phyloP scores from a whole-genome alignment of 441 rosid genomes.

The Melastoma candidum region DNA sequence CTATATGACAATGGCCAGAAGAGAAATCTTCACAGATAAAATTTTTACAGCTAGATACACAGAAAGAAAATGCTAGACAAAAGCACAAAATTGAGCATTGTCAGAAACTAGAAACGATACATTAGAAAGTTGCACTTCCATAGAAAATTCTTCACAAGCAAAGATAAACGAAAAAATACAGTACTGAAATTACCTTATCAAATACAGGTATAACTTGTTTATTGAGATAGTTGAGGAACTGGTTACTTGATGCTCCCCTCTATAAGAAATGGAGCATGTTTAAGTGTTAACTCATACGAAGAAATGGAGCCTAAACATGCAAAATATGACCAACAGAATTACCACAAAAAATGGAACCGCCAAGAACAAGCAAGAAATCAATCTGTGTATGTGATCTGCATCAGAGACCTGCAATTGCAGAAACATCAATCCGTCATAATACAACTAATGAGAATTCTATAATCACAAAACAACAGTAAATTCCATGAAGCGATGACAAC shows the following conservation, averaged over 20 bases:
- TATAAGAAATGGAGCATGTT: not conserved
- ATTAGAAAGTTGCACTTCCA: no score
- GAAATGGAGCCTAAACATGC: not conserved
- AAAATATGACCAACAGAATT: slow-evolving; percentile 13
- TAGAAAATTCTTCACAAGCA: no score
- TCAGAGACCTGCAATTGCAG: slow-evolving; percentile 61
- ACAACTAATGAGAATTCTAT: not conserved
- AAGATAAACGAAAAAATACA: no score
- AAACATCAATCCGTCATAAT: slow-evolving; percentile 1
- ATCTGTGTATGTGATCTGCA: slow-evolving; percentile 83
- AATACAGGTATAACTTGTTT: slow-evolving; percentile 80
- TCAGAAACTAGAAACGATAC: no score
- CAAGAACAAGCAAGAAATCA: slow-evolving; percentile 87
- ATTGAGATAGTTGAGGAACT: slow-evolving; percentile 76
- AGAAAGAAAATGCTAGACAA: no score
- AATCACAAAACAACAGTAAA: not conserved
- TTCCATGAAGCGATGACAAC: no score
- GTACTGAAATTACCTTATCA: slow-evolving; percentile 49
- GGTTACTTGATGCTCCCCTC: slow-evolving; percentile 94
- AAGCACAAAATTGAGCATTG: no score
- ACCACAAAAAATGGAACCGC: slow-evolving; percentile 94
- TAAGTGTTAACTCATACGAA: slow-evolving; percentile 6
- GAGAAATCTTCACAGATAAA: no score
- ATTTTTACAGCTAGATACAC: no score
- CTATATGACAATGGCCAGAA: no score